Evolutionary conservation across 768 basidiomycete genomes (phyloP).

Genomic region (Calocera viscosa): DNA sequence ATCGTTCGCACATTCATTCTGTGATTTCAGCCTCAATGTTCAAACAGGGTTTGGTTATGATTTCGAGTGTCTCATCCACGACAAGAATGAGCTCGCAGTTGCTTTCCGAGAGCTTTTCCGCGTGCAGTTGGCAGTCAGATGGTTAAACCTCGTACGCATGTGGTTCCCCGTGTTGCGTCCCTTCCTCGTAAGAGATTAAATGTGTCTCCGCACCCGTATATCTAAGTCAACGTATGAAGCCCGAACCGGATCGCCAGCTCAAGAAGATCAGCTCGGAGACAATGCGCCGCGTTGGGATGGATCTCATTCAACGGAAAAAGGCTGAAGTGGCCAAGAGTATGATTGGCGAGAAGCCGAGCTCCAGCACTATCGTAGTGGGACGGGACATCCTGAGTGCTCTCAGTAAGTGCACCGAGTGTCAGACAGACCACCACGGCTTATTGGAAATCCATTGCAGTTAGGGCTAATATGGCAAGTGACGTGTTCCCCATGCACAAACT

Average conservation of each 20-base stretch:
- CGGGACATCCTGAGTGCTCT: conserved; percentile 52
- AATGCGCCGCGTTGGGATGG: conserved; percentile 31
- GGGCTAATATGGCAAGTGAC: conserved; percentile 53
- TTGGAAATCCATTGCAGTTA: too few relatives aligned
- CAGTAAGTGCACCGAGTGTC: too few relatives aligned
- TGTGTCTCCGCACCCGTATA: conserved; percentile 35
- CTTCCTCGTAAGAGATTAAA: conserved; percentile 28
- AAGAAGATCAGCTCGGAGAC: conserved; percentile 20
- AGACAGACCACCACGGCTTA: too few relatives aligned
- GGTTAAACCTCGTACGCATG: not conserved
- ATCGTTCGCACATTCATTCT: not conserved
- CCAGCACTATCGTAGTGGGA: conserved; percentile 30
- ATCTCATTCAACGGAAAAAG: conserved; percentile 38
- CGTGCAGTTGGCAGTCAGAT: conserved; percentile 27
- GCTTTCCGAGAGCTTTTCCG: conserved; percentile 25
- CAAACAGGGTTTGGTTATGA: conserved; percentile 36
- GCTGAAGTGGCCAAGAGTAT: conserved; percentile 28
- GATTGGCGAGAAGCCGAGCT: conserved; percentile 15
- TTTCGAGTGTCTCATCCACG: conserved; percentile 40
- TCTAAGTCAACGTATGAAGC: conserved; percentile 34
- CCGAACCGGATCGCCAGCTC: conserved; percentile 29
- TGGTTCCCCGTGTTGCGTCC: not conserved
- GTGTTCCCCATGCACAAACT: conserved; percentile 42
- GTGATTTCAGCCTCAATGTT: not conserved
- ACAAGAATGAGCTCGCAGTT: conserved; percentile 41